Evolutionary conservation across 164 flowering plant genomes (phyloP), one percentile per base, ranked within the genome.

Genomic region (Hamamelis virginiana): DNA sequence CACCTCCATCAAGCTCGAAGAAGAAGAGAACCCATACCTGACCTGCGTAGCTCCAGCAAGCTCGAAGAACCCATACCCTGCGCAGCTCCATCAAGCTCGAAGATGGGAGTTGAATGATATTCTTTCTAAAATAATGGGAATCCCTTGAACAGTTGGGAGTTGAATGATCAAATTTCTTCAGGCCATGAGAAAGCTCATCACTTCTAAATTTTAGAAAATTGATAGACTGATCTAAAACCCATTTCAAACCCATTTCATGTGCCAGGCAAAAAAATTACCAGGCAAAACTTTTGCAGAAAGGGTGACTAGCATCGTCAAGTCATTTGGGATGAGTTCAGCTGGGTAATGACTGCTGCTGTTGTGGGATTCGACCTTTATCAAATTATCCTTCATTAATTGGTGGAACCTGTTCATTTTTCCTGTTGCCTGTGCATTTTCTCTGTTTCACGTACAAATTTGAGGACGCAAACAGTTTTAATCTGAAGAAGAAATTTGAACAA

Each of bases 191-290:
- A 21, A 33, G 41, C 41, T 33, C 41, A 2, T 33, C 6, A 2
- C 2, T 33, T 21, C 27, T 21, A 10, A 10, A 22, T 5, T 1
- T 10, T 3, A 23, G 13, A 22, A 13, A 8, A 55, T 22, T 22
- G 26, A 23, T 55, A 55, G 12, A 22, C 59, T 22, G 1, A 9
- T 22, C 22, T 33, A 33, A 33, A 33, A 2, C n/a, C n/a, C n/a
- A n/a, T 95, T 68, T 92, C 98, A 60, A 95, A 95, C 73, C 98
- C 99, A 27, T 95, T 95, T 81, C 98, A 95, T 43, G 90, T 91
- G 19, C 97, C 99, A 0, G 99, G 99, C 64, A 95, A 92, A 78
- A 95, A 95, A 73, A 95, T 95, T 58, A 87, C 91, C 38, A 92
- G n/a, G 97, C 66, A 89, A 66, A 69, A 83, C 81, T 44, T 96